Base-by-base conservation (phyloP, 1,139 yeast species). In the Hemisphaericaspora xylanilytica region DNA sequence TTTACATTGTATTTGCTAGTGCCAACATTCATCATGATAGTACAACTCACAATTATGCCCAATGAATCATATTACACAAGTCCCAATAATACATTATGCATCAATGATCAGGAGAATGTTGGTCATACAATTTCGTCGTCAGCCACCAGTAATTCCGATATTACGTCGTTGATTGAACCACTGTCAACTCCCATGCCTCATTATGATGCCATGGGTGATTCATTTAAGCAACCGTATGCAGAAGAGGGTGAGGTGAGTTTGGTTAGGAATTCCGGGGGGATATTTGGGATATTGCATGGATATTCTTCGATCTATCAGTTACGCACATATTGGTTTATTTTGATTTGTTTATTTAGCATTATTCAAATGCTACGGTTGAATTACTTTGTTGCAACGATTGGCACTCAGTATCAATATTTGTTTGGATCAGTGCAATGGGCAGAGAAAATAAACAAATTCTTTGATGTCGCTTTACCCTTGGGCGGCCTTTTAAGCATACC, bases 181-280 rank as follows among this genome's bases (percentile, higher is more conserved):
- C 43, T 39, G 22, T 11, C 26, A 11, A 28, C 14, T 13, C 46
- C 38, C 13, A 48, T 37, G 8, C 31, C 12, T 9, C 58, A 74
- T 50, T 59, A 74, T 47, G 73, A 67, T 48, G 67, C 74, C 3
- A 59, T 70, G 32, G 75, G 75, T 12, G 75, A 70, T 50, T 73
- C 76, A 4, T 56, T 70, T 47, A 69, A 67, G 49, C 73, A 67
- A 42, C 73, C 71, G 3, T 70, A 68, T 42, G 70, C 62, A 3
- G 57, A 59, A 20, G 74, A 67, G 45, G 73, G 71, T 4, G 73
- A 67, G 46, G 67, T 56, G 22, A 41, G 45, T 26, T 57, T 68
- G 45, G 55, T 61, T 3, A 50, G 64, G 35, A 59, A 58, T 41
- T 55, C 71, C 0, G 72, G 73, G 3, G 72, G 70, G 10, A 55